phyloP scores from a whole-genome alignment of 345 rosid species.

The Rhodomyrtus tomentosa region DNA sequence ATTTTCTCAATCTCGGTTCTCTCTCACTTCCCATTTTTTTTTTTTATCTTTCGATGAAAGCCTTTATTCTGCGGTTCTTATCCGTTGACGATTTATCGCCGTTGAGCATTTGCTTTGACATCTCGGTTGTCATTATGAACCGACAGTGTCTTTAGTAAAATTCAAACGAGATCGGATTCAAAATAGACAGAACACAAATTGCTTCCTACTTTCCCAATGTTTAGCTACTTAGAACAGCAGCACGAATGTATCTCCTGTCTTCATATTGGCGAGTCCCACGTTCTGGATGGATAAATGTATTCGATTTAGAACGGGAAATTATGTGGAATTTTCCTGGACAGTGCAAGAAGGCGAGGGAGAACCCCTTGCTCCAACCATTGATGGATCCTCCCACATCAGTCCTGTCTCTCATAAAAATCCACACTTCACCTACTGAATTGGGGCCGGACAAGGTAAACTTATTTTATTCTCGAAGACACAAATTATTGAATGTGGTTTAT shows the following conservation, averaged over 20 bases:
- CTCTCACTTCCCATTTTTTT: not conserved
- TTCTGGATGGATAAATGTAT: not conserved
- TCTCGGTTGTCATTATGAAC: not conserved
- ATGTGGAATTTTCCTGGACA: not conserved
- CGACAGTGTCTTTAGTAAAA: not conserved
- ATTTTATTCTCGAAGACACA: not conserved
- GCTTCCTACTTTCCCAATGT: not conserved
- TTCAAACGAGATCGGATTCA: not conserved
- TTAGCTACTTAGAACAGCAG: not conserved
- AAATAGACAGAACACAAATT: not conserved
- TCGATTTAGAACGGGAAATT: not conserved
- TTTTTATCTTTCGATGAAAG: not conserved
- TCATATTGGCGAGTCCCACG: not conserved
- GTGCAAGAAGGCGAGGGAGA: not conserved
- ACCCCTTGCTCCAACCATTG: not conserved
- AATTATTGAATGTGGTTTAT: not conserved
- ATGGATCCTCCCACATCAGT: not conserved
- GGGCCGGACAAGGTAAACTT: not conserved
- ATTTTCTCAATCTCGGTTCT: not conserved
- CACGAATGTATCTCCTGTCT: not conserved
- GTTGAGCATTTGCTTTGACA: not conserved
- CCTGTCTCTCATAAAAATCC: not conserved
- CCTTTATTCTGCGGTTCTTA: not conserved
- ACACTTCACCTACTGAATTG: not conserved
- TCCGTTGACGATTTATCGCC: not conserved